These are phyloP conservation scores for Buddleja alternifolia DNA, from an alignment of 257 asterid genomes.

Conservation along the genomic window DNA sequence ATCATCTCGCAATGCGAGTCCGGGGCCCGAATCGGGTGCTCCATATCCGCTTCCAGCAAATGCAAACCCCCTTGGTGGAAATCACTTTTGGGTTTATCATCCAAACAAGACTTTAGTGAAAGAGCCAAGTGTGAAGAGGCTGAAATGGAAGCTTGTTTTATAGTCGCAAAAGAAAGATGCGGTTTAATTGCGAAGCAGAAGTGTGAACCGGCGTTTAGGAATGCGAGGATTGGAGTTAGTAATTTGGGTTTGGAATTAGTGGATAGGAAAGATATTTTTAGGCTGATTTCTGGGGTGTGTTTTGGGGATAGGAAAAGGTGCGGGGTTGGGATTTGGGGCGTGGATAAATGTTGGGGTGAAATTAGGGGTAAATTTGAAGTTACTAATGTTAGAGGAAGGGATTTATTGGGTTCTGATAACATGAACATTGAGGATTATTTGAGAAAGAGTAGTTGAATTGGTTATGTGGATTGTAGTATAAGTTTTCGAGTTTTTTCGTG, in stretches of 20 bases:
- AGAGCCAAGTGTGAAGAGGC: constrained; percentile 79
- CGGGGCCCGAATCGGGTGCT: constrained; percentile 88
- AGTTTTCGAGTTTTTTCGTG: constrained; percentile 1
- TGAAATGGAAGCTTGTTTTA: constrained; percentile 71
- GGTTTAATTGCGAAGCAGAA: constrained; percentile 55
- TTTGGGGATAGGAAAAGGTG: constrained; percentile 31
- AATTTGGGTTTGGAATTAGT: constrained; percentile 39
- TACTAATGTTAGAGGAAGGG: constrained; percentile 55
- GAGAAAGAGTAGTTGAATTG: constrained; percentile 27
- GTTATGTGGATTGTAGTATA: neutral
- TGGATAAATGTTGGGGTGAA: constrained; percentile 54
- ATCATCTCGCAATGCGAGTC: constrained; percentile 72
- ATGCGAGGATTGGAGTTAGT: constrained; percentile 56
- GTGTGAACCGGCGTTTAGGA: constrained; percentile 64
- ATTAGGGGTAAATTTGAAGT: constrained; percentile 43
- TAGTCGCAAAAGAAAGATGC: constrained; percentile 61
- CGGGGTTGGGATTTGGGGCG: constrained; percentile 39
- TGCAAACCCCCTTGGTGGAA: constrained; percentile 95
- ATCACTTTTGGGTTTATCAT: constrained; percentile 36
- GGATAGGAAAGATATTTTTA: constrained; percentile 52
- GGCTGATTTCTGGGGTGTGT: constrained; percentile 63
- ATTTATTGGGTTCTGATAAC: constrained; percentile 49
- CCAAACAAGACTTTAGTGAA: constrained; percentile 54
- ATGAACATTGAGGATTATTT: constrained; percentile 44
- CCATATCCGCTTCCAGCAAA: constrained; percentile 77